A percentile compares a stretch with the other conserved stretches of the same genome.
Conservation (phyloP, 75 land plant species). For the Sequoiadendron giganteum region DNA sequence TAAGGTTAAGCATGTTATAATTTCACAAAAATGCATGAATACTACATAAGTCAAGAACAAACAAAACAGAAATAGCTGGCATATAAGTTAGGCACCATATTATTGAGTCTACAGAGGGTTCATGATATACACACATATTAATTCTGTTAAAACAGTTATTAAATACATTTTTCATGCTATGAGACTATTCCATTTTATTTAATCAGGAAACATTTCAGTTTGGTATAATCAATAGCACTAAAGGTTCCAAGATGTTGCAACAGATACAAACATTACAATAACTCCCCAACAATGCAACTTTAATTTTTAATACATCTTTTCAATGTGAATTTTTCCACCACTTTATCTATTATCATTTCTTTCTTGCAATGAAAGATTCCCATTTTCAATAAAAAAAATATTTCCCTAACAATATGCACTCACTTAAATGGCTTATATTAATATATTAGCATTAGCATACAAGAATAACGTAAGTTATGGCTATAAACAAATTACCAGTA, state of each 20-base stretch:
- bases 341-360: not conserved
- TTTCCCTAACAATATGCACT: not conserved
- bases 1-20: not conserved
- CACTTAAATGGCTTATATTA: not conserved
- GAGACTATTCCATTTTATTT: not conserved
- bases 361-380: not conserved
- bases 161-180: not conserved
- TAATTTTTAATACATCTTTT: not conserved
- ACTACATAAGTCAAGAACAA: not conserved
- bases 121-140: not conserved
- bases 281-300: not conserved
- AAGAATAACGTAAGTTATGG: not conserved
- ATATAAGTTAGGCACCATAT: not conserved
- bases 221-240: not conserved
- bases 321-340: no score
- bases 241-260: not conserved
- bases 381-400: not conserved
- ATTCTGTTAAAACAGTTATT: not conserved
- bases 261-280: not conserved
- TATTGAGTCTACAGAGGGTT: not conserved
- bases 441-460: not conserved
- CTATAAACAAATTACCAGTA: constrained; percentile 24
- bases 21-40: not conserved
- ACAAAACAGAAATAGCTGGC: not conserved
- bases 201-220: not conserved